Evolutionary conservation across 2,329 filamentous ascomycete genomes (phyloP), one percentile per base, ranked within the genome.

Genomic region (Cladosporium colombiae): DNA sequence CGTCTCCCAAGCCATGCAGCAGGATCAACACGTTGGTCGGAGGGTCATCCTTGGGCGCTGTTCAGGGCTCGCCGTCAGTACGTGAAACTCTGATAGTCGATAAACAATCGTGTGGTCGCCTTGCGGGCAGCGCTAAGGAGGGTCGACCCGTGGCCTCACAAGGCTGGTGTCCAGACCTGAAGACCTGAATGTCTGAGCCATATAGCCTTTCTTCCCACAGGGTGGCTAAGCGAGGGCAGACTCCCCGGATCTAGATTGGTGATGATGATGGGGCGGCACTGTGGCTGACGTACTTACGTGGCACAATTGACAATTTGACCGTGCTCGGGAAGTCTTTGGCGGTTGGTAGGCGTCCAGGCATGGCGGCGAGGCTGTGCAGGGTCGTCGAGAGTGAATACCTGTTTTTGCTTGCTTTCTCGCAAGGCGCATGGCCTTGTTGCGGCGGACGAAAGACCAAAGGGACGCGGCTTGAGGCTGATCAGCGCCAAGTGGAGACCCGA

Each of bases 1-100:
- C 87, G 79, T 96, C 93, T 68, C 93, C 93, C 14, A 96, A 85
- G 69, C 92, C 92, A 78, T 96, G 93, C 66, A 96, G 87, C 61
- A 96, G 85, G 74, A 96, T 80, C 68, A 96, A 86, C 70, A 96
- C 83, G 71, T 93, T 89, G 52, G 88, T 90, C 11, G 89, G 86
- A 14, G 85, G 85, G 67, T 90, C 86, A 29, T 75, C 74, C 35
- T 71, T 68, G 44, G 85, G 73, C 16, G 81, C 80, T 74, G 77
- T 72, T 16, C 2, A 46, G 40, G 40, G 10, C 40, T 61, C 14
- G 35, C n/a, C 10, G 50, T 56, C 61, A 64, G 52, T 57, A 2
- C 13, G 13, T 21, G 44, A 40, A 62, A 62, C 46, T 52, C 21
- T 62, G 44, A 52, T 46, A 23, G 27, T 16, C 11, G 13, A 52